Evolutionary conservation across 2,329 filamentous ascomycete genomes (phyloP).

Genomic region (Cercospora sojina): DNA sequence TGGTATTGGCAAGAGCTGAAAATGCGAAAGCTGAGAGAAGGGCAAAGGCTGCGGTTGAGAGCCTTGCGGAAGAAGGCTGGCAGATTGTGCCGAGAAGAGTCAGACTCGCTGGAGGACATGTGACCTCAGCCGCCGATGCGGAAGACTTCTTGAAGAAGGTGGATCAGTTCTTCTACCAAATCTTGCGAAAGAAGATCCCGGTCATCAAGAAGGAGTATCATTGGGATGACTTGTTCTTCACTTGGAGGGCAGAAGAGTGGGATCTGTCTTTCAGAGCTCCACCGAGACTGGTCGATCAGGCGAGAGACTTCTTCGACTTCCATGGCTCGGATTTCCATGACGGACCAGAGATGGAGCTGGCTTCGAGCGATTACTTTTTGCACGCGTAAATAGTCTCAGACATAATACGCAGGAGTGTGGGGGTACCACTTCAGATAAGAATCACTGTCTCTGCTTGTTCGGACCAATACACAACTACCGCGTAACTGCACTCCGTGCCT

Average conservation of each 20-base stretch:
- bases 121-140: constrained; percentile 41
- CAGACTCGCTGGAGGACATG: constrained; percentile 39
- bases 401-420: neutral
- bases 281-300: constrained; percentile 34
- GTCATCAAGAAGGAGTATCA: constrained; percentile 34
- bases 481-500: neutral
- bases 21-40: constrained; percentile 31
- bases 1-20: constrained; percentile 38
- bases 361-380: neutral
- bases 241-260: constrained; percentile 40
- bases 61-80: constrained; percentile 23
- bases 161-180: constrained; percentile 36
- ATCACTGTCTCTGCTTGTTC: neutral
- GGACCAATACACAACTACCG: neutral
- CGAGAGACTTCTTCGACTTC: constrained; percentile 34
- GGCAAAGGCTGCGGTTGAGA: constrained; percentile 21
- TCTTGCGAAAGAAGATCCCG: constrained; percentile 39
- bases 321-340: neutral
- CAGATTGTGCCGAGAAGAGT: constrained; percentile 27
- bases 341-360: neutral
- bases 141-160: constrained; percentile 41
- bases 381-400: neutral
- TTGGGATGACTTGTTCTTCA: constrained; percentile 39
- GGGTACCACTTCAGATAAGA: neutral
- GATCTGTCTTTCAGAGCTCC: constrained; percentile 42